Percentiles rank a stretch among this genome's conserved stretches.
phyloP scores from a whole-genome alignment of 805 yeast species.

The Saturnispora silvae region DNA sequence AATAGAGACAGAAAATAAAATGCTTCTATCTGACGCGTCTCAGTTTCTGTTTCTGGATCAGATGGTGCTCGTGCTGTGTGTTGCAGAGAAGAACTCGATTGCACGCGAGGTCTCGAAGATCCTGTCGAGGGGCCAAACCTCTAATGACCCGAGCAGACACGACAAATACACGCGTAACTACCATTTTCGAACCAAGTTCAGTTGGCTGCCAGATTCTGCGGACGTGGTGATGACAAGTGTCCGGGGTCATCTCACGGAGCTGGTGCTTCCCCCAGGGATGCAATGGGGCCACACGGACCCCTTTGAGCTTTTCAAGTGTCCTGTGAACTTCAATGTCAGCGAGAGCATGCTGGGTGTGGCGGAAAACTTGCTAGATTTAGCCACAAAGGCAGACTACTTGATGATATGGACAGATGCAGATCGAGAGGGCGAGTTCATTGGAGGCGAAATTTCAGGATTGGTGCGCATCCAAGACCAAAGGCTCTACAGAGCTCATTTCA shows the following conservation, averaged over 20 bases:
- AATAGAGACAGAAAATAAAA: neutral
- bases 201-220: conserved; percentile 54
- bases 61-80: conserved; percentile 71
- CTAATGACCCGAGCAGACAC: conserved; percentile 32
- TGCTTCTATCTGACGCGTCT: neutral
- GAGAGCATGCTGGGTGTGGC: conserved; percentile 38
- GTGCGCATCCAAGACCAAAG: conserved; percentile 42
- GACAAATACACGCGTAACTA: conserved; percentile 68
- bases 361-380: conserved; percentile 53
- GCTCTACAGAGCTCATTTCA: conserved; percentile 71
- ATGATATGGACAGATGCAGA: conserved; percentile 99
- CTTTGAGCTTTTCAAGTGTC: conserved; percentile 60
- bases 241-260: conserved; percentile 66
- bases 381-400: conserved; percentile 44
- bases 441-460: conserved; percentile 67
- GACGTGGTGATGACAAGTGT: conserved; percentile 75
- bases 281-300: conserved; percentile 62
- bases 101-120: conserved; percentile 73
- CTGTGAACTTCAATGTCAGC: conserved; percentile 19
- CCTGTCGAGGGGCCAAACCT: conserved; percentile 58
- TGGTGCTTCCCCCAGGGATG: conserved; percentile 53
- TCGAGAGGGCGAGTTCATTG: conserved; percentile 91
- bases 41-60: neutral
- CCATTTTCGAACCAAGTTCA: conserved; percentile 62
- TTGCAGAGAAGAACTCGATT: conserved; percentile 94